phyloP scores from a whole-genome alignment of 2,329 filamentous ascomycete species.

The Albifimbria verrucaria region DNA sequence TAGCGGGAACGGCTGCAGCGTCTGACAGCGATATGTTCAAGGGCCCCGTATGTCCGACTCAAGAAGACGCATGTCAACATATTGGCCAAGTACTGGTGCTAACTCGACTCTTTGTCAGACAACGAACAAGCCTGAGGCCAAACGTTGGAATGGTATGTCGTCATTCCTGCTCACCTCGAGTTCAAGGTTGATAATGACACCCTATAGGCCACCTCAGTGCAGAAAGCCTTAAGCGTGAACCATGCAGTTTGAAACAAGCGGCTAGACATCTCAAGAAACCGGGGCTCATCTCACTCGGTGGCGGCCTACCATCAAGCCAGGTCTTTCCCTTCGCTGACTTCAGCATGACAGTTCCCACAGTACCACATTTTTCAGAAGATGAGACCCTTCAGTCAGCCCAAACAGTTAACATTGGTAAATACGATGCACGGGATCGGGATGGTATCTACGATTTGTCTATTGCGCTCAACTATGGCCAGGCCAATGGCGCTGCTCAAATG shows the following conservation, averaged over 20 bases:
- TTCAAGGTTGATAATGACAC: constrained; percentile 9
- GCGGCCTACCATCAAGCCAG: constrained; percentile 81
- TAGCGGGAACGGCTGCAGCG: constrained; percentile 72
- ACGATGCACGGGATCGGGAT: constrained; percentile 66
- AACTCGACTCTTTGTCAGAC: not conserved
- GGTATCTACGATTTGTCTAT: constrained; percentile 71
- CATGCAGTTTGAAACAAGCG: constrained; percentile 76
- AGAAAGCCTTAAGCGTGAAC: constrained; percentile 60
- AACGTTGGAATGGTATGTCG: constrained; percentile 75
- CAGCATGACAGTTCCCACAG: constrained; percentile 66
- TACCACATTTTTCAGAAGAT: constrained; percentile 67
- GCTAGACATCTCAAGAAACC: constrained; percentile 76
- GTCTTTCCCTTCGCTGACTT: constrained; percentile 90
- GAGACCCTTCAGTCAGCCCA: constrained; percentile 60
- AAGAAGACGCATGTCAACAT: not conserved
- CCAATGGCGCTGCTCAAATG: constrained; percentile 80
- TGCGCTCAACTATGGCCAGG: constrained; percentile 90
- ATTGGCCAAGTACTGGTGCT: not conserved
- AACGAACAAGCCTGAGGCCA: constrained; percentile 62
- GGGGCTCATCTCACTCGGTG: constrained; percentile 86
- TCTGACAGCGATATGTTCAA: constrained; percentile 84
- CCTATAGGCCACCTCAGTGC: constrained; percentile 52
- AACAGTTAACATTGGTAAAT: constrained; percentile 70
- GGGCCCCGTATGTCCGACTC: constrained; percentile 51
- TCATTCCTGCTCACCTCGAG: not conserved